Base-by-base conservation (phyloP, 2,329 filamentous ascomycete species). In the Neonectria ditissima region DNA sequence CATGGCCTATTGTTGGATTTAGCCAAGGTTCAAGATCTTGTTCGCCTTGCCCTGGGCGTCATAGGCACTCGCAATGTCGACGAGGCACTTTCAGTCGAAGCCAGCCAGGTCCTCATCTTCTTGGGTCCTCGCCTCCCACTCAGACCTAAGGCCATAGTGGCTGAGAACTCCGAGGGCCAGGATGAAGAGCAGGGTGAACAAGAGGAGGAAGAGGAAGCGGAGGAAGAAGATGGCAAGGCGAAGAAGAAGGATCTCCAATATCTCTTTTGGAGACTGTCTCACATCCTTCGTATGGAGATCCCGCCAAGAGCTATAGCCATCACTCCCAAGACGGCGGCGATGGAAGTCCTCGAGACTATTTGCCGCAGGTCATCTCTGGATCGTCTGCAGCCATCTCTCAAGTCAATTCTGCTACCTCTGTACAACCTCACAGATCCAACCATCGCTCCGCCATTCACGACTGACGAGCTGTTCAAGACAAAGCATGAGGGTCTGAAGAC, bases 341-440 rank as follows among this genome's bases (percentile, higher is more conserved):
- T 97, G 74, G 88, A 90, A 54, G 87, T 97, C 7, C 81, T 97
- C 50, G 88, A 91, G 57, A 88, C 89, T 0, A 85, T 97, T 13
- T 86, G 87, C 69, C 85, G 85, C 55, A 87, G 89, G 44, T 82
- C 92, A 2, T 81, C 89, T 0, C 74, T 80, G 1, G 80, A 85
- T 2, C 82, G 87, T 3, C 83, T 95, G 9, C 76, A 81, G 1
- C 84, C 88, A 0, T 91, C 89, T 1, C 82, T 97, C 18, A 86
- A 89, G 67, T 83, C 82, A 1, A 80, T 89, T 32, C 80, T 89
- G 43, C 79, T 82, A 13, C 86, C 87, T 0, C 85, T 98, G 6
- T 90, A 95, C 75, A 92, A 96, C 75, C 82, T 99, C 39, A 97
- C 94, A 0, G 94, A 97, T 76, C 85, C 91, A 1, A 87, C 87